Base-by-base conservation (phyloP, 2,329 filamentous ascomycete genomes). In the Aureobasidium musti region DNA sequence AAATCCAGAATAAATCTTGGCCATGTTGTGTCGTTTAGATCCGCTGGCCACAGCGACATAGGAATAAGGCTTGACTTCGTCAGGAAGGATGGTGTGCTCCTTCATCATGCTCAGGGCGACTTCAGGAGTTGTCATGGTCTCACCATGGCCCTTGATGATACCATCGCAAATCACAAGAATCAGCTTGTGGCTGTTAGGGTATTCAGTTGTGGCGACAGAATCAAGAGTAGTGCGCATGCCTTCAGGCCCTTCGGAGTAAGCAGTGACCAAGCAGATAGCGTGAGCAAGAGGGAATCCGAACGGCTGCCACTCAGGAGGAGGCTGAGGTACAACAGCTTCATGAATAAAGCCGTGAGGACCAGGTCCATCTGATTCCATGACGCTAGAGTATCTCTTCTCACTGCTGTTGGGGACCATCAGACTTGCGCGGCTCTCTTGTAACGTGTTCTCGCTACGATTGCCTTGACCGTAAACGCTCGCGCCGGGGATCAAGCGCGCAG, bases 21-120 rank as follows among this genome's bases (percentile, higher is more conserved):
- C 94, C 95, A 98, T 99, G 80, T 98, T 99, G 86, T 99, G 96
- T 73, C 95, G 89, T 82, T 99, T 99, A 57, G 93, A 91, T 67
- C 95, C 95, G 76, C 91, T 95, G 47, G 95, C 92, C 39, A 99
- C 94, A 14, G 95, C 96, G 61, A 99, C 95, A 72, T 99, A 99
- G 0, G 94, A 98, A 79, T 92, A 97, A 0, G 92, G 86, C 73
- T 92, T 84, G 1, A 98, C 95, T 67, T 97, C 89, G 33, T 96
- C 87, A 0, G 88, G 89, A 6, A 87, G 85, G 8, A 92, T 84
- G 2, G 91, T 89, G 74, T 92, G 89, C 72, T 99, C 95, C 76
- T 90, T 95, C 88, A 99, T 91, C 95, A 99, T 99, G 73, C 87
- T 84, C 66, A 99, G 81, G 71, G 90, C 89, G 72, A 96, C 91